Conservation (phyloP, 2,329 filamentous ascomycete genomes). For the Nemania diffusa region DNA sequence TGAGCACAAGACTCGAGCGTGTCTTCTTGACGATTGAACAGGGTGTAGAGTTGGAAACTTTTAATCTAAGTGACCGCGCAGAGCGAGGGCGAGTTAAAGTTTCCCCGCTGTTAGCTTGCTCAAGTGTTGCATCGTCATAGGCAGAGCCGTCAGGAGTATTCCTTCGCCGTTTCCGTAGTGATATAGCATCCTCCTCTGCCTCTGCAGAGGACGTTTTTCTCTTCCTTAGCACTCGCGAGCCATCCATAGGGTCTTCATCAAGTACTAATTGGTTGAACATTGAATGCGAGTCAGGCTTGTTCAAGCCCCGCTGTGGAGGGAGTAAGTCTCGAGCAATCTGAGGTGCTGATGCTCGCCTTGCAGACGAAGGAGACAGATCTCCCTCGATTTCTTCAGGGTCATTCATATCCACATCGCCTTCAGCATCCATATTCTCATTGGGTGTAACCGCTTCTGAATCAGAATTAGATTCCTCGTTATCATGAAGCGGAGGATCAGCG, state of each 20-base stretch:
- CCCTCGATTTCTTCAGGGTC: constrained; percentile 40
- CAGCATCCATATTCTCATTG: constrained; percentile 41
- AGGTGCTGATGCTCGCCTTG: constrained; percentile 67
- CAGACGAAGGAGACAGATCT: constrained; percentile 53
- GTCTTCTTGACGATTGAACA: constrained; percentile 57
- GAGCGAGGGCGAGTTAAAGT: constrained; percentile 53
- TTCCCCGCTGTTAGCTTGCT: constrained; percentile 51
- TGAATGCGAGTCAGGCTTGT: constrained; percentile 77
- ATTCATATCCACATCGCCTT: constrained; percentile 44
- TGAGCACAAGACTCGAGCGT: constrained; percentile 62
- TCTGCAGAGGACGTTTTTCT: constrained; percentile 82
- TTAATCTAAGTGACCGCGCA: constrained; percentile 69
- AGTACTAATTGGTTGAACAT: constrained; percentile 79
- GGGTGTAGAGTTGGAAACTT: constrained; percentile 54
- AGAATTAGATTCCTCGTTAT: constrained; percentile 48
- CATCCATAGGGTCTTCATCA: constrained; percentile 78
- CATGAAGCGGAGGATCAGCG: constrained; percentile 37
- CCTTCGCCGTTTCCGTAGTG: constrained; percentile 65
- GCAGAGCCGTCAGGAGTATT: constrained; percentile 57
- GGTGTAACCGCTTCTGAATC: constrained; percentile 44
- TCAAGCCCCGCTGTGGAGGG: constrained; percentile 71
- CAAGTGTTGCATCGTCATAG: constrained; percentile 47
- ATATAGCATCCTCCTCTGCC: constrained; percentile 64
- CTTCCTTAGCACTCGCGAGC: constrained; percentile 81
- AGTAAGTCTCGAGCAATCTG: constrained; percentile 77